These are phyloP conservation scores for Puccinia hordei DNA, from an alignment of 1,284 basidiomycete species.

Conservation along the genomic window DNA sequence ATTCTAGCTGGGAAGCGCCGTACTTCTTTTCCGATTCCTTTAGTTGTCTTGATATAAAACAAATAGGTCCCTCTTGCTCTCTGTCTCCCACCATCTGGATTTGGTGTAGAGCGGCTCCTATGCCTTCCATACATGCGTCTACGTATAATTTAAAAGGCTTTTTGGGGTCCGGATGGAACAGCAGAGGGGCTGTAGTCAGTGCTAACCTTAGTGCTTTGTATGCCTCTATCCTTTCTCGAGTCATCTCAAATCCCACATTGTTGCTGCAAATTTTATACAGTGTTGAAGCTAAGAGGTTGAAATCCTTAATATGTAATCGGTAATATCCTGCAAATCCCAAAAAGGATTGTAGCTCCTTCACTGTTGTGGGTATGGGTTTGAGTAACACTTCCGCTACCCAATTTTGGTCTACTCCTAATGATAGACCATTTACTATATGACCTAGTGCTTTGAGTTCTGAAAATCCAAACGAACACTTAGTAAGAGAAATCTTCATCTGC, in stretches of 20 bases:
- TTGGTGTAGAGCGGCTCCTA: no score
- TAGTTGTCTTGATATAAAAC: no score
- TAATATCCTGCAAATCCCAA: conserved; percentile 18
- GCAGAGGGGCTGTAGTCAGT: background rate
- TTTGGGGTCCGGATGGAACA: background rate
- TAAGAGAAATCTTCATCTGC: conserved; percentile 19
- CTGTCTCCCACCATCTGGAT: no score
- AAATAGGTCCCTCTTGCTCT: no score
- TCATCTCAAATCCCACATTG: background rate
- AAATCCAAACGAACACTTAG: no score
- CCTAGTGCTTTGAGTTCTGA: background rate
- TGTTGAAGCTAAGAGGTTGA: background rate
- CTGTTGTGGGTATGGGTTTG: background rate
- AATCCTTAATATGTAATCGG: background rate
- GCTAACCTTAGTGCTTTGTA: background rate
- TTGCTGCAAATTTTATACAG: background rate
- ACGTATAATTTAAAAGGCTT: background rate
- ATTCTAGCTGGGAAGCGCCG: no score
- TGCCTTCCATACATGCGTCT: no score
- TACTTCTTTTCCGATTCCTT: no score
- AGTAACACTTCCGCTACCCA: background rate
- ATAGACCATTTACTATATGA: background rate
- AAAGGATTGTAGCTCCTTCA: conserved; percentile 1
- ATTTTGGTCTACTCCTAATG: conserved; percentile 1
- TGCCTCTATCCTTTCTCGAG: background rate